These are phyloP conservation scores for Nicotiana paniculata DNA, from an alignment of 257 asterid genomes.

Conservation along the genomic window DNA sequence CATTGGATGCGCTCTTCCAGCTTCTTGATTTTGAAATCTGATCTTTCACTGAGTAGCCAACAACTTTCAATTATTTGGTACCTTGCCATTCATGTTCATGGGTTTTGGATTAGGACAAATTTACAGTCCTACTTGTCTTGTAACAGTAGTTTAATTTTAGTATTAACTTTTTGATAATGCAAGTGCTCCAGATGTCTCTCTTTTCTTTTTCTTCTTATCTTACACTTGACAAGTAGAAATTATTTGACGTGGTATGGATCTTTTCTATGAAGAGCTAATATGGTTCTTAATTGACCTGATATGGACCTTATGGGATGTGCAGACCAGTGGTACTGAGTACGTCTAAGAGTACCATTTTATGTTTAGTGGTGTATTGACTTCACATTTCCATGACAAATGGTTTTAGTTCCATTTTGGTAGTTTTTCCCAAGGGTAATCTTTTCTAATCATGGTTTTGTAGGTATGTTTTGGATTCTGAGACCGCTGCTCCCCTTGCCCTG, in stretches of 20 bases:
- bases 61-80: background rate
- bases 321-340: background rate
- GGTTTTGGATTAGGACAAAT: background rate
- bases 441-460: slow-evolving; percentile 42
- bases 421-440: background rate
- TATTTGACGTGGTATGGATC: background rate
- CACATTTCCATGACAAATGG: background rate
- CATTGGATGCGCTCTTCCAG: background rate
- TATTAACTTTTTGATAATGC: slow-evolving; percentile 4
- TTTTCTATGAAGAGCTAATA: background rate
- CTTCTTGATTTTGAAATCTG: background rate
- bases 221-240: background rate
- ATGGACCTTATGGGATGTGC: background rate
- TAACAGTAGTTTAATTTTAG: background rate
- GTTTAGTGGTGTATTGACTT: background rate
- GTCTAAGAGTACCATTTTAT: background rate
- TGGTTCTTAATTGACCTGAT: background rate
- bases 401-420: background rate
- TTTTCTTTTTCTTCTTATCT: background rate
- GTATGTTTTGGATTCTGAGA: slow-evolving; percentile 89
- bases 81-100: background rate
- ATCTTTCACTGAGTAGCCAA: background rate
- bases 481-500: slow-evolving; percentile 92
- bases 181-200: background rate
- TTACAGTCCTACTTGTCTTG: background rate